These are phyloP conservation scores for Phialophora macrospora DNA, from an alignment of 2,329 filamentous ascomycete species.

Conservation along the genomic window DNA sequence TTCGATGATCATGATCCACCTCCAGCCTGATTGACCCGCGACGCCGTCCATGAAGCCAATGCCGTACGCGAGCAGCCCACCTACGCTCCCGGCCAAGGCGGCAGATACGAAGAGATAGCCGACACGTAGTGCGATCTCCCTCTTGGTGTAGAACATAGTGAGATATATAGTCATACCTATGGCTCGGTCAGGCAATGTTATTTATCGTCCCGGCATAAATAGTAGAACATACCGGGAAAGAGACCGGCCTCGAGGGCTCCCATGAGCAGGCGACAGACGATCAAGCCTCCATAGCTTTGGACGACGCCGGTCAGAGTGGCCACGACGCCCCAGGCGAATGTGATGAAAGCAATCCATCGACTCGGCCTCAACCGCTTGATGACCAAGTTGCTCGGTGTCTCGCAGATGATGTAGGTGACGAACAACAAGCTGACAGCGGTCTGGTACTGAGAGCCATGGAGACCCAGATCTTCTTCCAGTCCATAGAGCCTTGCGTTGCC, in stretches of 20 bases:
- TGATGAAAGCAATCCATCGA: constrained; percentile 54
- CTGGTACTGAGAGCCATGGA: constrained; percentile 66
- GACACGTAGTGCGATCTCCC: constrained; percentile 51
- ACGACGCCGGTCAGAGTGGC: constrained; percentile 58
- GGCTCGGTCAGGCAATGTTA: constrained; percentile 42
- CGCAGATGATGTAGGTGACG: constrained; percentile 58
- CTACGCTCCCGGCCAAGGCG: constrained; percentile 58
- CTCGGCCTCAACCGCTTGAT: constrained; percentile 56
- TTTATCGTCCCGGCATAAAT: not conserved
- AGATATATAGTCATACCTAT: constrained; percentile 55
- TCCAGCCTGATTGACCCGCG: constrained; percentile 54
- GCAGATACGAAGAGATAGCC: constrained; percentile 55
- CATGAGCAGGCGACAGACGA: constrained; percentile 55
- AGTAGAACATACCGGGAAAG: constrained; percentile 42
- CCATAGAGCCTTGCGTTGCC: constrained; percentile 55
- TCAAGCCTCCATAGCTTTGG: constrained; percentile 53
- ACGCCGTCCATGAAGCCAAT: constrained; percentile 60
- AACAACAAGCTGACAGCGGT: constrained; percentile 70
- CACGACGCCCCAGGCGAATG: constrained; percentile 52
- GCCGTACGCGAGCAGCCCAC: constrained; percentile 57
- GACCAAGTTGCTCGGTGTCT: constrained; percentile 50
- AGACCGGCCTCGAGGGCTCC: constrained; percentile 50
- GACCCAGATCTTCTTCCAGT: constrained; percentile 50
- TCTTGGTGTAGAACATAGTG: constrained; percentile 54
- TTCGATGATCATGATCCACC: constrained; percentile 61